phyloP scores from a whole-genome alignment of 2,329 filamentous ascomycete species.

The Paraconiothyrium sp. region DNA sequence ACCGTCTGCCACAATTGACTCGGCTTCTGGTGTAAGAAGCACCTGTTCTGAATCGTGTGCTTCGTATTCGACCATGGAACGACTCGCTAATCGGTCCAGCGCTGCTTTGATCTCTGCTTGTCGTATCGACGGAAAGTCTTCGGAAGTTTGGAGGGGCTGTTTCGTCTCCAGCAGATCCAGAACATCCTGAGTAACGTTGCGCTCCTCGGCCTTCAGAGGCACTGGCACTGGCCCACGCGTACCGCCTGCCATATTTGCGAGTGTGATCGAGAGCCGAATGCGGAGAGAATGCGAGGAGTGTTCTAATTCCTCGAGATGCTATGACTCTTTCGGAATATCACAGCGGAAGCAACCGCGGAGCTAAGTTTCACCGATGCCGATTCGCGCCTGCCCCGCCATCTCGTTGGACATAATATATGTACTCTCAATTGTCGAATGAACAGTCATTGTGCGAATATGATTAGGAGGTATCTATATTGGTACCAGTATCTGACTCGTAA shows the following conservation, averaged over 20 bases:
- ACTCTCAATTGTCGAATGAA: neutral
- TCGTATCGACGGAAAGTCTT: conserved; percentile 57
- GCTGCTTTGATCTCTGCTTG: conserved; percentile 77
- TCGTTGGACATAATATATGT: neutral
- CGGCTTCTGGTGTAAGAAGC: conserved; percentile 78
- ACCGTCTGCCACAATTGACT: conserved; percentile 71
- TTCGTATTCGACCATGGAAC: conserved; percentile 88
- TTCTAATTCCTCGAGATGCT: conserved; percentile 13
- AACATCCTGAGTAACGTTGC: conserved; percentile 77
- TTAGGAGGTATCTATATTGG: conserved; percentile 10
- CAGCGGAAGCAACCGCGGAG: conserved; percentile 19
- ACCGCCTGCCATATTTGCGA: conserved; percentile 54
- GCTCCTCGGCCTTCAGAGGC: conserved; percentile 48
- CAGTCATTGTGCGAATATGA: neutral
- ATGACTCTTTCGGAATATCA: conserved; percentile 25
- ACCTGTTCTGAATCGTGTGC: conserved; percentile 82
- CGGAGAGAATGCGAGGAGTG: conserved; percentile 29
- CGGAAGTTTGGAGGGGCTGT: conserved; percentile 62
- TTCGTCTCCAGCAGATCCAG: conserved; percentile 71
- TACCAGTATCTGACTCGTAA: conserved; percentile 5
- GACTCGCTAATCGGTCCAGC: conserved; percentile 83
- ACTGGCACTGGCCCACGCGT: conserved; percentile 60
- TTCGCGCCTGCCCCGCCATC: neutral
- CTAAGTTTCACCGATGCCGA: conserved; percentile 22
- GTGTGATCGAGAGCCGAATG: conserved; percentile 21